Evolutionary conservation across 2,329 filamentous ascomycete species (phyloP).

Genomic region (Botryotinia globosa): DNA sequence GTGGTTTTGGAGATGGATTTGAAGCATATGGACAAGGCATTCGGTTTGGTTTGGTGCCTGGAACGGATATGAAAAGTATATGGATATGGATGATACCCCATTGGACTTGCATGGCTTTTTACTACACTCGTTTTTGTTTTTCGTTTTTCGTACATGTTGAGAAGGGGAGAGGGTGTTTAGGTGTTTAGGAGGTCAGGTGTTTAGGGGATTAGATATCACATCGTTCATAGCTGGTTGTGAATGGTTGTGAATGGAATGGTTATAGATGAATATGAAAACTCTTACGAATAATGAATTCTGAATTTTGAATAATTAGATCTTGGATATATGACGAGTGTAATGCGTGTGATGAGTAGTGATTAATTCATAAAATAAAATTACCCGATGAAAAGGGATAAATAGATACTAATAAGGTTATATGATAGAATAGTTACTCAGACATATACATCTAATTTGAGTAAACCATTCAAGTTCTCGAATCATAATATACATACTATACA

Average conservation of each 20-base stretch:
- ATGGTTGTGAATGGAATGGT: background rate
- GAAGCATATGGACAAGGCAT: background rate
- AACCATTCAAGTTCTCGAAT: too few relatives aligned
- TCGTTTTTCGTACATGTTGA: too few relatives aligned
- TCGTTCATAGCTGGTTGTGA: background rate
- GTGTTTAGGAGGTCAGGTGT: background rate
- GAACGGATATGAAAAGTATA: background rate
- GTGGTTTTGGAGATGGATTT: background rate
- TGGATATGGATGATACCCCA: slow-evolving; percentile 10
- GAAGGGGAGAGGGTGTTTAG: background rate
- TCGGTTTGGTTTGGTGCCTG: slow-evolving; percentile 2
- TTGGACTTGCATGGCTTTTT: background rate
- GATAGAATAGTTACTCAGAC: too few relatives aligned
- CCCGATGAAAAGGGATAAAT: too few relatives aligned
- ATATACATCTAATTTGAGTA: too few relatives aligned
- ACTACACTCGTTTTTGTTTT: background rate
- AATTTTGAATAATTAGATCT: background rate
- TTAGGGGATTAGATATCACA: background rate
- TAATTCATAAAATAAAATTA: background rate
- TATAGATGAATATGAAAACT: background rate
- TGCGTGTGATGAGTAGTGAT: background rate
- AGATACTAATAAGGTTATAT: too few relatives aligned
- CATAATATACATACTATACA: too few relatives aligned
- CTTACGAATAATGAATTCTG: too few relatives aligned
- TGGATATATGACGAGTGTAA: background rate